These are phyloP conservation scores for Aspergillus indologenus DNA, from an alignment of 495 filamentous ascomycete species.

Conservation along the genomic window DNA sequence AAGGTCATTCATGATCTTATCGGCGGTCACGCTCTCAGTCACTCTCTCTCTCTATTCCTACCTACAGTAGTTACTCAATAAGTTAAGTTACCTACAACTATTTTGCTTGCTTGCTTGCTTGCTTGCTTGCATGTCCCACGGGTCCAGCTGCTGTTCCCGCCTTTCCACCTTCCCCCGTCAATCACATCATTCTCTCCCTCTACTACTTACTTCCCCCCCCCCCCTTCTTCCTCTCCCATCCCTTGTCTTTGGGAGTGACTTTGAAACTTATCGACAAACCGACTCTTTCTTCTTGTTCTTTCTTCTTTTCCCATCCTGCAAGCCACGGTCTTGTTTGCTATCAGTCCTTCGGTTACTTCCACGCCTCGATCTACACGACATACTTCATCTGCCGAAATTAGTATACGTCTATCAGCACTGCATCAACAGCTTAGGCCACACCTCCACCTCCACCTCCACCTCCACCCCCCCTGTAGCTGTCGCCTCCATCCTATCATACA, in stretches of 20 bases:
- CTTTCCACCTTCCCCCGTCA: conserved; percentile 12
- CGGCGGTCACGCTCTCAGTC: conserved; percentile 14
- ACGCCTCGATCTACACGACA: background rate
- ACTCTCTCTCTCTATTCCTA: conserved; percentile 23
- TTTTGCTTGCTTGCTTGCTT: background rate
- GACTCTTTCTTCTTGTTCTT: conserved; percentile 9
- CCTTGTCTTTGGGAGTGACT: conserved; percentile 8
- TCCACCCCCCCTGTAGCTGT: conserved; percentile 11
- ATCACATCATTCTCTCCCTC: conserved; percentile 38
- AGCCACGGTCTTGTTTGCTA: conserved; percentile 1
- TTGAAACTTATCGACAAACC: conserved; percentile 5
- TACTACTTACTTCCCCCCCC: conserved; percentile 12
- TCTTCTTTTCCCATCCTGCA: conserved; percentile 8
- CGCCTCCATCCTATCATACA: conserved; percentile 14
- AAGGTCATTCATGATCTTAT: background rate
- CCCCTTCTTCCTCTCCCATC: conserved; percentile 21
- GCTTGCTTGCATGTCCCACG: conserved; percentile 27
- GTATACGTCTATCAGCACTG: background rate
- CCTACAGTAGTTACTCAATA: conserved; percentile 12
- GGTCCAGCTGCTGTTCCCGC: conserved; percentile 27
- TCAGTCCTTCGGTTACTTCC: background rate
- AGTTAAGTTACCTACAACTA: background rate
- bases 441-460: conserved; percentile 8
- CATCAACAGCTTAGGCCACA: background rate
- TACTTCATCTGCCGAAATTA: background rate